Conservation (phyloP, 139 green algal species). For the Chlamydomonas applanata region DNA sequence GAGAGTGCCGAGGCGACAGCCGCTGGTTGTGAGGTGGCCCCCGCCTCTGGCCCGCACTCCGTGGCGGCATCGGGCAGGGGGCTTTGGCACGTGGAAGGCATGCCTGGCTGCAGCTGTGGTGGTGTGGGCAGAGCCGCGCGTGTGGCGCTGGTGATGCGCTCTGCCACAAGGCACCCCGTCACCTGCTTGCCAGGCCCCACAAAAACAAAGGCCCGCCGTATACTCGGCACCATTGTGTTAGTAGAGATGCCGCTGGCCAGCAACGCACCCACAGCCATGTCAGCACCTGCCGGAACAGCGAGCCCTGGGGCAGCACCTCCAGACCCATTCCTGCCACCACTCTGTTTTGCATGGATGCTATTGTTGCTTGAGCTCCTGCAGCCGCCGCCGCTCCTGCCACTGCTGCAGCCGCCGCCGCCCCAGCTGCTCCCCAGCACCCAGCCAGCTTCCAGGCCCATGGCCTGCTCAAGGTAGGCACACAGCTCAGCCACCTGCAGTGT, state of each 20-base stretch:
- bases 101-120: not conserved
- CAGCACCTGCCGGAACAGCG: not conserved
- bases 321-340: not conserved
- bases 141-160: not conserved
- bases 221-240: not conserved
- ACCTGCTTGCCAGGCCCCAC: not conserved
- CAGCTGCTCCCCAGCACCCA: conserved; percentile 19
- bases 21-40: no score
- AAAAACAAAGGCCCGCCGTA: not conserved
- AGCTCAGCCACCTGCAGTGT: conserved; percentile 16
- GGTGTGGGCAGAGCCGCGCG: not conserved
- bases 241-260: not conserved
- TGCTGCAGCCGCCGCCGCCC: conserved; percentile 1
- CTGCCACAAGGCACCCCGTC: not conserved
- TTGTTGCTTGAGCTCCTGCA: not conserved
- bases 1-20: no score
- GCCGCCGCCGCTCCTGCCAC: not conserved
- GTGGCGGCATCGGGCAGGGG: no score
- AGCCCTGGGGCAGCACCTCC: not conserved
- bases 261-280: no score
- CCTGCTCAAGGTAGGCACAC: conserved; percentile 7
- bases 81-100: no score
- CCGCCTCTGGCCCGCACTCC: no score
- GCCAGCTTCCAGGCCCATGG: conserved; percentile 15
- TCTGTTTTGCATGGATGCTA: not conserved